phyloP scores from a whole-genome alignment of 352 stramenopile species.

The Phytophthora tubulina region DNA sequence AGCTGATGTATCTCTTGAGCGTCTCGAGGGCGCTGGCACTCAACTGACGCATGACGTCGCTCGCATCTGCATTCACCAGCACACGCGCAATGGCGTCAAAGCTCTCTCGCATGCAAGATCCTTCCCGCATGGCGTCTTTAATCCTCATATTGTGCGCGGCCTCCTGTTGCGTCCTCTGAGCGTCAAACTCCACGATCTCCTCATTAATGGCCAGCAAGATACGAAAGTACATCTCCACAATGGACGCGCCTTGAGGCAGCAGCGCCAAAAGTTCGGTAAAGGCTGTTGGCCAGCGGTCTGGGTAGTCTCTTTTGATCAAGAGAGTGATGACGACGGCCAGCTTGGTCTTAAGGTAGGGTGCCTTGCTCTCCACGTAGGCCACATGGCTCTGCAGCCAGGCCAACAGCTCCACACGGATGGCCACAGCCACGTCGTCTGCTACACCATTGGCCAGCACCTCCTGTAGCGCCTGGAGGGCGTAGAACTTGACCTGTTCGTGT shows the following conservation, averaged over 20 bases:
- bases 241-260: conserved; percentile 72
- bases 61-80: conserved; percentile 76
- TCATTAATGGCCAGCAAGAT: conserved; percentile 92
- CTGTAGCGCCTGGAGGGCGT: conserved; percentile 81
- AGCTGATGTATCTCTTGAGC: conserved; percentile 88
- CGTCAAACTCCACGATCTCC: conserved; percentile 92
- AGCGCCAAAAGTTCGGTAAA: conserved; percentile 88
- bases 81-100: conserved; percentile 90
- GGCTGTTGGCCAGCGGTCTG: conserved; percentile 82
- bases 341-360: conserved; percentile 89
- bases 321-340: conserved; percentile 83
- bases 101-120: conserved; percentile 73
- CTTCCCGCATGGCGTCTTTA: conserved; percentile 90
- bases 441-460: conserved; percentile 57
- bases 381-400: conserved; percentile 73
- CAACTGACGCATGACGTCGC: conserved; percentile 73
- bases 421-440: conserved; percentile 53
- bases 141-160: conserved; percentile 84
- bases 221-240: conserved; percentile 93
- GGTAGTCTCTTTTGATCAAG: conserved; percentile 92
- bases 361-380: conserved; percentile 63
- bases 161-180: conserved; percentile 64
- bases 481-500: conserved; percentile 88
- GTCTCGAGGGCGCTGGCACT: conserved; percentile 77
- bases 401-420: conserved; percentile 68